Base-by-base conservation (phyloP, 73 alveolate species). In the Tetrahymena malaccensis region DNA sequence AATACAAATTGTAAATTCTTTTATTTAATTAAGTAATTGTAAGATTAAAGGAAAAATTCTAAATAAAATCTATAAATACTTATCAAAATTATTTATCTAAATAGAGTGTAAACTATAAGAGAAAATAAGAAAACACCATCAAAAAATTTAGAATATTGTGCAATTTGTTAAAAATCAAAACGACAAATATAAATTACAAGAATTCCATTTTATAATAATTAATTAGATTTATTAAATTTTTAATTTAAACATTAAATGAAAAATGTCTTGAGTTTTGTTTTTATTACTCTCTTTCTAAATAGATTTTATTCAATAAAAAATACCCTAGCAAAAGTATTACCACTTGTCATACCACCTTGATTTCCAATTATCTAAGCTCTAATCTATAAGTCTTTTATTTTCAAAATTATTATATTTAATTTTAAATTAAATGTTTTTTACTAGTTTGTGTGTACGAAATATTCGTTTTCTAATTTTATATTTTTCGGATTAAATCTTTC, bases 401-500 rank as follows among this genome's bases (percentile, higher is more conserved):
- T 70, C 19, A 33, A 5, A 27, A 3, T 70, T 70, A 70, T 25
- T 1, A 19, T 25, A 25, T 19, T 19, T 27, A 22, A 70, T 70
- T 70, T 8, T 25, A 70, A 27, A 70, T 7, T 70, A 27, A 27
- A 70, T 19, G 31, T 22, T 3, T 19, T 27, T 70, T 70, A 70
- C 89, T 70, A n/a, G 19, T 70, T 70, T 70, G 89, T 70, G 89
- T 70, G 89, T 10, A 70, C 89, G 37, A 70, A 70, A n/a, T 89
- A 85, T 43, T 85, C 58, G 31, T 85, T 93, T 10, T 94, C 97
- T 27, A 43, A 40, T 21, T 93, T 84, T 17, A 37, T 37, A 25
- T 85, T 94, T 55, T 89, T 85, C 17, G 97, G 97, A 93, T 95
- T 95, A 94, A 99, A 98, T 96, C 99, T 95, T 93, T 97, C 97